Percentiles rank a stretch among this genome's conserved stretches.
Evolutionary conservation across 345 rosid genomes (phyloP).

Genomic region (Salix udensis): DNA sequence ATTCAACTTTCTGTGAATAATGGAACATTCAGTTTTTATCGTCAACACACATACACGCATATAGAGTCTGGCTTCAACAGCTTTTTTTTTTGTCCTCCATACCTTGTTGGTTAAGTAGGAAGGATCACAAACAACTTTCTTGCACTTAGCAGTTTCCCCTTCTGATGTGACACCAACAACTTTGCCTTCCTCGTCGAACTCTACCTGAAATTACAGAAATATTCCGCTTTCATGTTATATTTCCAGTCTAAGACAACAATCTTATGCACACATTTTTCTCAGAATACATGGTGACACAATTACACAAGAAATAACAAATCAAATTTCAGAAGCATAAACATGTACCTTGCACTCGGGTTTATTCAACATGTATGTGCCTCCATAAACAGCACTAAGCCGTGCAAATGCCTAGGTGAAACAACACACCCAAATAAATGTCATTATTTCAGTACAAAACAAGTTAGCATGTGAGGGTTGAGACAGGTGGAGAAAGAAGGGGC

Average conservation of each 20-base stretch:
- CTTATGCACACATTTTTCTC: not conserved
- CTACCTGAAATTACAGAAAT: slow-evolving; percentile 53
- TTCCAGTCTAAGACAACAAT: not conserved
- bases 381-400: slow-evolving; percentile 95
- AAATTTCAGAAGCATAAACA: not conserved
- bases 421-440: slow-evolving; percentile 4
- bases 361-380: slow-evolving; percentile 95
- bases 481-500: not conserved
- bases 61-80: not conserved
- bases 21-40: slow-evolving; percentile 1
- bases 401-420: slow-evolving; percentile 72
- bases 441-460: not conserved
- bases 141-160: slow-evolving; percentile 97
- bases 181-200: slow-evolving; percentile 80
- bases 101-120: slow-evolving; percentile 88
- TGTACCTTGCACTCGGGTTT: slow-evolving; percentile 92
- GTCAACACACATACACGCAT: not conserved
- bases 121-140: slow-evolving; percentile 96
- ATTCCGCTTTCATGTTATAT: slow-evolving; percentile 12
- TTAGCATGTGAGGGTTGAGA: not conserved
- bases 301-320: not conserved
- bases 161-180: slow-evolving; percentile 90
- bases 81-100: slow-evolving; percentile 2
- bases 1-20: slow-evolving; percentile 15
- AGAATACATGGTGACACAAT: not conserved